phyloP scores from a whole-genome alignment of 2,329 filamentous ascomycete genomes.

The Trichoderma sp. region DNA sequence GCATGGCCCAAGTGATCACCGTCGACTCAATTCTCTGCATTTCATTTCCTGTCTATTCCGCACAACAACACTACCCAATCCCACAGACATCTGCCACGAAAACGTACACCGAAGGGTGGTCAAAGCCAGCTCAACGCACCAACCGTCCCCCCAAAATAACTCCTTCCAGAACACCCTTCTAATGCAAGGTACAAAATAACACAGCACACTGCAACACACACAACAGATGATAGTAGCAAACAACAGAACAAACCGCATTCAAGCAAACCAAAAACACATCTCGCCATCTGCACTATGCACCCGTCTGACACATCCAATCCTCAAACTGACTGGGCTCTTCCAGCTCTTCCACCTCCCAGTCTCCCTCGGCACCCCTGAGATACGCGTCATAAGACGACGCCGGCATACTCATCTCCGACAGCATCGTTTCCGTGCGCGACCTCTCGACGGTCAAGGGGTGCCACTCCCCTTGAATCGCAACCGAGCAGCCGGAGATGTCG shows the following conservation, averaged over 20 bases:
- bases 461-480: not conserved
- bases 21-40: too few relatives aligned
- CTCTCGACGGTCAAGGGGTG: not conserved
- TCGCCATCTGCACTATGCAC: not conserved
- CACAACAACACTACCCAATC: too few relatives aligned
- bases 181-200: not conserved
- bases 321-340: constrained; percentile 39
- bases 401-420: constrained; percentile 29
- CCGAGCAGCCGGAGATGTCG: not conserved
- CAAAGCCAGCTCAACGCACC: not conserved
- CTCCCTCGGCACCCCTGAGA: constrained; percentile 39
- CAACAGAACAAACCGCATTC: not conserved
- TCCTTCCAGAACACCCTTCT: not conserved
- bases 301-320: constrained; percentile 37
- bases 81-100: too few relatives aligned
- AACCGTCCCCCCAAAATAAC: too few relatives aligned
- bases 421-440: constrained; percentile 3
- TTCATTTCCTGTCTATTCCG: too few relatives aligned
- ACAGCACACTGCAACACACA: too few relatives aligned
- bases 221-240: too few relatives aligned
- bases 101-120: not conserved
- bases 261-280: not conserved
- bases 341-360: constrained; percentile 43
- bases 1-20: too few relatives aligned
- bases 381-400: constrained; percentile 36